A percentile compares a stretch with the other conserved stretches of the same genome.
phyloP scores from a whole-genome alignment of 257 asterid genomes.

The Rauvolfia tetraphylla region DNA sequence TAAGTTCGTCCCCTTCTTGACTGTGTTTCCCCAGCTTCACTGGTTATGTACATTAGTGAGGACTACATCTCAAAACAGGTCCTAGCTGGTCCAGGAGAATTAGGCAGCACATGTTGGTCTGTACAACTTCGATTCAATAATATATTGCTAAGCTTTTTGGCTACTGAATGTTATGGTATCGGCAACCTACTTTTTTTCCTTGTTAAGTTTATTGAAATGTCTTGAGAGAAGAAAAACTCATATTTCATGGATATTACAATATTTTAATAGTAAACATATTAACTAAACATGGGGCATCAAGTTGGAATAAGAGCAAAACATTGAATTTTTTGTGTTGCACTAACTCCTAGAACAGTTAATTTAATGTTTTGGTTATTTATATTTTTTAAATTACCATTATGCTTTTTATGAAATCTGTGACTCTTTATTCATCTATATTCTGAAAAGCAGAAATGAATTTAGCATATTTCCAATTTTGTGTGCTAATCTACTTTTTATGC shows the following conservation, averaged over 20 bases:
- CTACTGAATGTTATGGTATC: no score
- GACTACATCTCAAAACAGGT: not conserved
- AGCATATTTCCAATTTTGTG: no score
- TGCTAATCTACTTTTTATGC: no score
- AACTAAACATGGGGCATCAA: not conserved
- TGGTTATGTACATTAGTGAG: no score
- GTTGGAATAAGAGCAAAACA: not conserved
- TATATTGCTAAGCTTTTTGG: no score
- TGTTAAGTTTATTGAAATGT: no score
- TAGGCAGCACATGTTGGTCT: not conserved
- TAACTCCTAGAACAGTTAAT: not conserved
- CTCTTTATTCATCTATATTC: not conserved
- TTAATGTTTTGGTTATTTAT: not conserved
- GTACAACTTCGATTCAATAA: not conserved
- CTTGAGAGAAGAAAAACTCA: not conserved
- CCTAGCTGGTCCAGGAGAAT: not conserved
- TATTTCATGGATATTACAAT: no score
- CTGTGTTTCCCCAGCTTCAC: not conserved
- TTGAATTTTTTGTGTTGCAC: not conserved
- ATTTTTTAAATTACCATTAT: not conserved
- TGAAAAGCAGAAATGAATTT: not conserved
- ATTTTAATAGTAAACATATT: no score
- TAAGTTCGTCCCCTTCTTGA: not conserved
- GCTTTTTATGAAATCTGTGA: not conserved
- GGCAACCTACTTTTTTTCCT: not conserved